Percentiles rank a stretch among this genome's conserved stretches.
Evolutionary conservation across 192 early-diverging fungal species (phyloP).

Genomic region (Backusella australiensis): DNA sequence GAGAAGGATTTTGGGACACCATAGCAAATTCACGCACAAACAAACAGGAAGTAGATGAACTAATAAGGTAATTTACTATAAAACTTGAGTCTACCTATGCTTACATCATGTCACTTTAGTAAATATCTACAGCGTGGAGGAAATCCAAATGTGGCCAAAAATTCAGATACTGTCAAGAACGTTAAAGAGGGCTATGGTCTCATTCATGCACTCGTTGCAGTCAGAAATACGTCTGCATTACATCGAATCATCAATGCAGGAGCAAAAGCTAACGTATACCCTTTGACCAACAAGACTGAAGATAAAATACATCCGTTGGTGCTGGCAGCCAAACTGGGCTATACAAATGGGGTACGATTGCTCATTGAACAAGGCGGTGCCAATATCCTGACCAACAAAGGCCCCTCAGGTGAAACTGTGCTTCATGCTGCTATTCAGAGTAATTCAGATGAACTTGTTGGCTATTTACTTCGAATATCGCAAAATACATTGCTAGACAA

Average conservation of each 20-base stretch:
- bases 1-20: conserved; percentile 27
- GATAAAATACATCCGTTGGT: conserved; percentile 16
- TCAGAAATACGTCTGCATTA: conserved; percentile 21
- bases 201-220: conserved; percentile 24
- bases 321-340: conserved; percentile 23
- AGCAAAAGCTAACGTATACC: conserved; percentile 23
- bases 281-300: conserved; percentile 8
- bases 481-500: conserved; percentile 10
- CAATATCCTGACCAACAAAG: conserved; percentile 10
- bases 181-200: conserved; percentile 29
- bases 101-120: conserved; percentile 2
- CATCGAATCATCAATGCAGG: conserved; percentile 23
- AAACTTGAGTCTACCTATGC: background rate
- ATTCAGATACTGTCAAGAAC: conserved; percentile 7
- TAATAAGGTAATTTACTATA: conserved; percentile 21
- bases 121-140: conserved; percentile 32
- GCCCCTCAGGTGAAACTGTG: conserved; percentile 3
- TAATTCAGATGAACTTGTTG: conserved; percentile 10
- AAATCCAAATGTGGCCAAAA: conserved; percentile 31
- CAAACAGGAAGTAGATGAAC: conserved; percentile 18
- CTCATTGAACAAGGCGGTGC: conserved; percentile 18
- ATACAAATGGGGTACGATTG: conserved; percentile 25
- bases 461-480: conserved; percentile 14
- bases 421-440: conserved; percentile 25
- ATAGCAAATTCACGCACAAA: conserved; percentile 7